phyloP scores from a whole-genome alignment of 192 early-diverging fungal genomes.

The Entophlyctis helioformis region DNA sequence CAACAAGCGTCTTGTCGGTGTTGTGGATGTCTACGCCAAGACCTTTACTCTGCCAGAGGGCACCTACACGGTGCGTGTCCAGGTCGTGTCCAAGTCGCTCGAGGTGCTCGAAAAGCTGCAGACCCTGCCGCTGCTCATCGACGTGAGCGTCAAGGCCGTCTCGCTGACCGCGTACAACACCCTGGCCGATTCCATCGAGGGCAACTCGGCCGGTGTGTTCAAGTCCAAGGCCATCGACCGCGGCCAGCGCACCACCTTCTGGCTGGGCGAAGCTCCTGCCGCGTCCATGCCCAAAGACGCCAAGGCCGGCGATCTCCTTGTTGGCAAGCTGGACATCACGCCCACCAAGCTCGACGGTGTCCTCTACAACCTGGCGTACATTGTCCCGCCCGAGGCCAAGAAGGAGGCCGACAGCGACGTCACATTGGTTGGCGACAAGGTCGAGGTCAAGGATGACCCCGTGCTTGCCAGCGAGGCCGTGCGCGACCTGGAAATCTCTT shows the following conservation, averaged over 20 bases:
- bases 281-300: constrained; percentile 47
- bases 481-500: constrained; percentile 64
- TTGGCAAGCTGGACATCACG: constrained; percentile 52
- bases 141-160: constrained; percentile 48
- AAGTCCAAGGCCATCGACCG: constrained; percentile 34
- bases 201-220: constrained; percentile 26
- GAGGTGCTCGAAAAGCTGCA: constrained; percentile 68
- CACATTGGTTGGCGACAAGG: constrained; percentile 8
- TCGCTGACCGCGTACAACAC: constrained; percentile 37
- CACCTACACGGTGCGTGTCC: constrained; percentile 72
- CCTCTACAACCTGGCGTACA: constrained; percentile 28
- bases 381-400: constrained; percentile 28
- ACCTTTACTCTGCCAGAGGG: constrained; percentile 59
- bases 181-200: constrained; percentile 37
- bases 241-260: constrained; percentile 34
- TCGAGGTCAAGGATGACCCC: constrained; percentile 13
- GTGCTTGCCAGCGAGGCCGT: constrained; percentile 51
- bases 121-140: constrained; percentile 43
- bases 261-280: constrained; percentile 40
- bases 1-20: constrained; percentile 38
- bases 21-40: constrained; percentile 57
- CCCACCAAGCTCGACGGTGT: constrained; percentile 7
- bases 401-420: constrained; percentile 24
- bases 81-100: constrained; percentile 56
- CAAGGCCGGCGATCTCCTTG: constrained; percentile 65